Evolutionary conservation across 768 basidiomycete genomes (phyloP).

Genomic region (Tricholoma sp.): DNA sequence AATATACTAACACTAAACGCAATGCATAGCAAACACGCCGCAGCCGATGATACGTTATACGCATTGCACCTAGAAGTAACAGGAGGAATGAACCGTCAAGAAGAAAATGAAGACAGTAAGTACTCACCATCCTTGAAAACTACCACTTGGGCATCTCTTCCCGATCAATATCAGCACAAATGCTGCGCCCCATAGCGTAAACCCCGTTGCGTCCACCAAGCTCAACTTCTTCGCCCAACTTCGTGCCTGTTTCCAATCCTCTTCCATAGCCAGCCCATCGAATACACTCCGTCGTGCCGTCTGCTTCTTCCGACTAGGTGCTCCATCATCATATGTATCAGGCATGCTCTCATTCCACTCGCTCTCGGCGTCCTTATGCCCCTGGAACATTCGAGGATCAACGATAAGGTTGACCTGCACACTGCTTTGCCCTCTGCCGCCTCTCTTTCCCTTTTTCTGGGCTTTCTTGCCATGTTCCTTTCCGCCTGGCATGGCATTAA

Average conservation of each 20-base stretch:
- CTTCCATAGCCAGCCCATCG: constrained; percentile 59
- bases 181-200: constrained; percentile 50
- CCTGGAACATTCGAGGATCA: constrained; percentile 54
- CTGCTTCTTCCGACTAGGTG: constrained; percentile 26
- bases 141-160: constrained; percentile 58
- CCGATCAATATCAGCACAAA: constrained; percentile 61
- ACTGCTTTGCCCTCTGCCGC: constrained; percentile 39
- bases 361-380: constrained; percentile 27
- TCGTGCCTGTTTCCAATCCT: constrained; percentile 55
- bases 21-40: constrained; percentile 52
- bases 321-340: constrained; percentile 25
- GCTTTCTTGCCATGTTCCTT: constrained; percentile 35
- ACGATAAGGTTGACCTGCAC: constrained; percentile 75
- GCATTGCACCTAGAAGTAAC: constrained; percentile 53
- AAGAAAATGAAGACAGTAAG: not conserved
- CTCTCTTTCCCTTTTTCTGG: constrained; percentile 26
- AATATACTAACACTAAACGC: constrained; percentile 53
- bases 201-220: constrained; percentile 40
- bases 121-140: constrained; percentile 59
- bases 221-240: constrained; percentile 48
- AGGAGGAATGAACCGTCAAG: not conserved
- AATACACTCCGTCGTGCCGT: constrained; percentile 44
- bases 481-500: constrained; percentile 45
- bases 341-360: constrained; percentile 33
- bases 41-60: constrained; percentile 63